Evolutionary conservation across 1,284 basidiomycete genomes (phyloP), one percentile per base, ranked within the genome.

Genomic region (Xerocomus minutiporus): DNA sequence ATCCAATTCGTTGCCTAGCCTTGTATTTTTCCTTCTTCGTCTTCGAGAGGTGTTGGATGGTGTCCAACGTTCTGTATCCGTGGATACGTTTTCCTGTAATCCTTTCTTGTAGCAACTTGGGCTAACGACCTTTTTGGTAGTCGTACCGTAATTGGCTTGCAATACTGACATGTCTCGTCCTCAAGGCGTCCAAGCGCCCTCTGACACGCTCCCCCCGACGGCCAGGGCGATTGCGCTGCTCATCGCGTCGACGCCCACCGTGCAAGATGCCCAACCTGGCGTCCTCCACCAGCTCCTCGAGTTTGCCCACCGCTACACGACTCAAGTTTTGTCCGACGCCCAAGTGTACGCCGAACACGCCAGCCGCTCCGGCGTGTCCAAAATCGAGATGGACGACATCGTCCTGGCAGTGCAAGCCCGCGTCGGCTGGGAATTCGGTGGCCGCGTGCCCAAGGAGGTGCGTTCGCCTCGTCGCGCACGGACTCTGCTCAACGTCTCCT

Each of bases 241-340:
- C 32, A 81, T 98, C 26, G 91, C 95, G 3, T 90, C 93, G 0
- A 93, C 93, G n/a, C 94, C 96, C 4, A 81, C 86, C 5, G 87
- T 98, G 0, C 86, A 93, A 57, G 95, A 98, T 72, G 86, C 90
- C 6, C 94, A 98, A 61, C 94, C 95, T 6, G 88, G 88, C 3
- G 96, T 98, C 3, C 80, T 99, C 2, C 89, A 96, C 61, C 95
- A 97, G 68, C 81, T 99, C 5, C 83, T 98, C 51, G 96, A 99
- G 72, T 97, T 99, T 68, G 86, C 96, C 0, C 88, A 97, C 69
- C 80, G 96, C 72, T 99, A 99, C 72, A 94, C 94, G 0, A 81
- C 88, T 28, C 94, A 98, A 59, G 88, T 97, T 13, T 75, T 99
- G 41, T 86, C 86, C 7, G 92, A 96, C 67, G 93, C 95, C 11